phyloP scores from a whole-genome alignment of 768 basidiomycete genomes.

The Panaeolus cyanescens region DNA sequence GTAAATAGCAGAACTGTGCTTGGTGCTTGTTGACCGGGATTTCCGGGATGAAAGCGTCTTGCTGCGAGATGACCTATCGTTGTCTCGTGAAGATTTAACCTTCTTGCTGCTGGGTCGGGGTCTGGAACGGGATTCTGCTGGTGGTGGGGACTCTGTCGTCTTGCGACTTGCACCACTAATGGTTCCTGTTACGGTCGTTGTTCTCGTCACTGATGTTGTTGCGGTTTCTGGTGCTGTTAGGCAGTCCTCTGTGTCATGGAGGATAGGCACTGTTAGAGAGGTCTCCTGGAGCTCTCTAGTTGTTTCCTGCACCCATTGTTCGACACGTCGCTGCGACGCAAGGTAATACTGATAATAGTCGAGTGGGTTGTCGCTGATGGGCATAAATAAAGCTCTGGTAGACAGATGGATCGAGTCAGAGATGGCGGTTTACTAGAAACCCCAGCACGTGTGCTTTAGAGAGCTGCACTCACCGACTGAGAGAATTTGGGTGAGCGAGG shows the following conservation, averaged over 20 bases:
- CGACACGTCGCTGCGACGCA: conserved; percentile 29
- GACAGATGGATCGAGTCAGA: neutral
- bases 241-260: neutral
- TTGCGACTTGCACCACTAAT: neutral
- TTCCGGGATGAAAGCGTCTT: neutral
- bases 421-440: conserved; percentile 1
- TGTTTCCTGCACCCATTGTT: conserved; percentile 28
- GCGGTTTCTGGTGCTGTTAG: neutral
- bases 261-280: neutral
- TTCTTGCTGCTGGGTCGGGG: neutral
- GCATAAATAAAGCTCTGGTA: conserved; percentile 24
- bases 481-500: neutral
- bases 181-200: neutral
- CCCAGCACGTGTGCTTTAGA: neutral
- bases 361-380: conserved; percentile 21
- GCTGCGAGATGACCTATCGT: conserved; percentile 2
- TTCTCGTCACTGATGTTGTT: neutral
- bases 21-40: conserved; percentile 4
- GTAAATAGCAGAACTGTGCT: conserved; percentile 2
- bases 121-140: neutral
- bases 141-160: neutral
- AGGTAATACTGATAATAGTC: conserved; percentile 28
- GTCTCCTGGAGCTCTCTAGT: conserved; percentile 16
- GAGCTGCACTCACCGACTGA: neutral
- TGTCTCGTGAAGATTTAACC: neutral